These are phyloP conservation scores for Pyracantha coccinea DNA, from an alignment of 331 rosid species.

Conservation along the genomic window DNA sequence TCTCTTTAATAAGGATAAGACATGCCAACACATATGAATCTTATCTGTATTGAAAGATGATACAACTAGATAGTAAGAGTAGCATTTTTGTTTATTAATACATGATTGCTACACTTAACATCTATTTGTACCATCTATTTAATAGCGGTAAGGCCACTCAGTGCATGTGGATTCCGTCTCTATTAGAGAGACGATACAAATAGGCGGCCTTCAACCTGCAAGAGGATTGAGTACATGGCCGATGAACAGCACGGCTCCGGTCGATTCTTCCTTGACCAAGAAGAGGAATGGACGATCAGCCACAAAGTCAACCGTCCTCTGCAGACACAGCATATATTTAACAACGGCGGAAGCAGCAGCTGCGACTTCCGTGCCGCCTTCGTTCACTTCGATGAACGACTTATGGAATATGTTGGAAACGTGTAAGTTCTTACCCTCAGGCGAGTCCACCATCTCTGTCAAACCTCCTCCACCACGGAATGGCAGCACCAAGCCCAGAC, in stretches of 20 bases:
- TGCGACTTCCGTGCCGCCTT: slow-evolving; percentile 93
- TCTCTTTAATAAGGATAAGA: too few species aligned
- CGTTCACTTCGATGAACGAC: slow-evolving; percentile 76
- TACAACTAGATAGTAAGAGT: too few species aligned
- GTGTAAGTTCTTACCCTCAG: slow-evolving; percentile 19
- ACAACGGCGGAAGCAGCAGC: slow-evolving; percentile 42
- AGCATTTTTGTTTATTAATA: too few species aligned
- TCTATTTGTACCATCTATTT: too few species aligned
- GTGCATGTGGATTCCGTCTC: too few species aligned
- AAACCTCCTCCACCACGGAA: slow-evolving; percentile 50
- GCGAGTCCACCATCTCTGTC: slow-evolving; percentile 73
- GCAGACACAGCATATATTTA: background rate
- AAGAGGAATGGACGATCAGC: slow-evolving; percentile 82
- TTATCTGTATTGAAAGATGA: too few species aligned
- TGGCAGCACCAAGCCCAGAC: slow-evolving; percentile 60
- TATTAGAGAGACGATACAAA: too few species aligned
- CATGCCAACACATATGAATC: fast-evolving
- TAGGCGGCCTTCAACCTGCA: background rate
- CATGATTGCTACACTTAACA: too few species aligned
- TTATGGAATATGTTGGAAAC: slow-evolving; percentile 62
- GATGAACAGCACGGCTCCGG: slow-evolving; percentile 53
- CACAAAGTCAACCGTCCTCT: slow-evolving; percentile 30
- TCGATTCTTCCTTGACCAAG: slow-evolving; percentile 51
- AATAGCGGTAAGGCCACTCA: fast-evolving
- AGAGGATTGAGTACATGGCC: slow-evolving; percentile 81